phyloP scores from a whole-genome alignment of 768 basidiomycete genomes.

The Leucosporidium yakuticum region DNA sequence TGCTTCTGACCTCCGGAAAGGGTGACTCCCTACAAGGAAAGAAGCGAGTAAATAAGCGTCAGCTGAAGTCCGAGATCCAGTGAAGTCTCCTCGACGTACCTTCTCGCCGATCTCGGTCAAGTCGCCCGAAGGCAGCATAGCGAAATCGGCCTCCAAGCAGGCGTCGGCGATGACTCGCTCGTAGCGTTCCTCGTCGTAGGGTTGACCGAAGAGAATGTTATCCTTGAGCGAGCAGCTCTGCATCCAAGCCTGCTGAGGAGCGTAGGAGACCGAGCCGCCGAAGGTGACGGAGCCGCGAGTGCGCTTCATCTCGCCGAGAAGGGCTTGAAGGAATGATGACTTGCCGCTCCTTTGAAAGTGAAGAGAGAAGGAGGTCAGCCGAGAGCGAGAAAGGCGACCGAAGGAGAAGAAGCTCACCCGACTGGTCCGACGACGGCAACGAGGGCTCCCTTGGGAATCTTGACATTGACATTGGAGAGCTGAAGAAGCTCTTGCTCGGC shows the following conservation, averaged over 20 bases:
- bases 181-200: conserved; percentile 63
- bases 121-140: conserved; percentile 29
- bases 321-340: conserved; percentile 64
- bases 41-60: neutral
- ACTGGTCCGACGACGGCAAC: conserved; percentile 79
- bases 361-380: too few species aligned
- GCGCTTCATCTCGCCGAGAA: conserved; percentile 77
- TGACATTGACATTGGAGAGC: conserved; percentile 58
- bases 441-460: conserved; percentile 65
- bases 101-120: conserved; percentile 61
- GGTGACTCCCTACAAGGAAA: conserved; percentile 59
- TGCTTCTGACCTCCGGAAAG: conserved; percentile 77
- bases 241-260: conserved; percentile 64
- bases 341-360: conserved; percentile 42
- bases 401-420: conserved; percentile 4
- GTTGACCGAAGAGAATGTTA: conserved; percentile 80
- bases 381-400: neutral
- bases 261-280: conserved; percentile 48
- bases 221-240: conserved; percentile 74
- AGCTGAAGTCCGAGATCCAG: neutral
- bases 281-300: conserved; percentile 63
- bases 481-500: conserved; percentile 49
- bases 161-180: conserved; percentile 18
- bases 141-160: conserved; percentile 20
- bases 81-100: neutral